Base-by-base conservation (phyloP, 2,329 filamentous ascomycete species). In the Pseudocercospora fijiensis region DNA sequence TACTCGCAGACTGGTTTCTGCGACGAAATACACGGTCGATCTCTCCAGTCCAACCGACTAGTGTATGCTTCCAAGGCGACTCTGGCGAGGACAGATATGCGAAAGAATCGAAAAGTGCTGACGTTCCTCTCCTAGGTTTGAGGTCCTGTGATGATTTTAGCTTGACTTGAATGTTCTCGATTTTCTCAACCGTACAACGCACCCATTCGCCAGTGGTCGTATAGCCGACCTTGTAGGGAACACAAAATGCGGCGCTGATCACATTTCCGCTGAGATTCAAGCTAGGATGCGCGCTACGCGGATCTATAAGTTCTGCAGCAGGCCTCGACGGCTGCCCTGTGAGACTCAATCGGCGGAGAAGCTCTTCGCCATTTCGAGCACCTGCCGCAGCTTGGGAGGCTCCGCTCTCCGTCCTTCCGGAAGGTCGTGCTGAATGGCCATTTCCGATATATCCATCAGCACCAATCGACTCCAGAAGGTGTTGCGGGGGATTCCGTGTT, bases 1-100 rank as follows among this genome's bases (percentile, higher is more conserved):
- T 30, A 70, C 62, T 52, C 64, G 65, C 27, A 69, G 64, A 53
- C 10, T 61, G 60, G n/a, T 66, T 65, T 37, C 64, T 61, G 13
- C 63, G 65, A 24, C 75, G 74, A n/a, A 77, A 69, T 26, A 72
- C 65, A 9, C 73, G 71, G 43, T 73, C 73, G 43, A 83, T 80
- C 65, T 98, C 94, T 63, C 94, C 94, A 2, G 94, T 96, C 94
- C 94, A 98, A 52, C 92, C 93, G 59, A 98, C 90, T 5, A 97
- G 85, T 0, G 89, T 95, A 79, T 97, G 94, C 72, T 92, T 91
- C 93, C 93, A 98, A 20, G 89, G 88, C 1, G 89, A 88, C 49
- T 90, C 84, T 61, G 89, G 83, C n/a, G 92, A 96, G 3, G 92
- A 91, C 51, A 98, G 86, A 78, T 96, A 89, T 61, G 89, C 86